Evolutionary conservation across 345 rosid genomes (phyloP).

Genomic region (Barbarea vulgaris): DNA sequence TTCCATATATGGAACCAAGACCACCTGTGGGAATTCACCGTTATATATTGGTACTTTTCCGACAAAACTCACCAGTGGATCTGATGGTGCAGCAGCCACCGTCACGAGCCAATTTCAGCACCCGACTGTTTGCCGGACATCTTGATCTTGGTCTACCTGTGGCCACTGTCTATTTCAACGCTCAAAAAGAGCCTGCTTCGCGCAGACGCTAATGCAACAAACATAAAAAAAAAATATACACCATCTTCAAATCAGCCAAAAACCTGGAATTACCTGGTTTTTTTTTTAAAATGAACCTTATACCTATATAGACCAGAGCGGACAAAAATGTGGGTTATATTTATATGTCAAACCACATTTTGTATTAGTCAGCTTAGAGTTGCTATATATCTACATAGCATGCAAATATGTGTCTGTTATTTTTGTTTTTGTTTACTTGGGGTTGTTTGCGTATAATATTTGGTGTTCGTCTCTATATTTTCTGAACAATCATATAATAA

Average conservation of each 20-base stretch:
- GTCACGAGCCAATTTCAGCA: constrained; percentile 69
- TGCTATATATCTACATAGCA: constrained; percentile 5
- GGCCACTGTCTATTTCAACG: constrained; percentile 79
- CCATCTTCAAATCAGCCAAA: constrained; percentile 5
- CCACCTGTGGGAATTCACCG: constrained; percentile 92
- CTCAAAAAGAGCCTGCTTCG: constrained; percentile 82
- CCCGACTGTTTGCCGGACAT: constrained; percentile 64
- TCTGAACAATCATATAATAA: neutral
- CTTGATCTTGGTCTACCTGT: constrained; percentile 75
- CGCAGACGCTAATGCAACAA: constrained; percentile 51
- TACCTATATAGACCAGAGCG: neutral
- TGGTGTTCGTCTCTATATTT: constrained; percentile 2
- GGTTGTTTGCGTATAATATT: constrained; percentile 17
- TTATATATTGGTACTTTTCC: constrained; percentile 70
- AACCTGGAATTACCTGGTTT: constrained; percentile 4
- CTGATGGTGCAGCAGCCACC: constrained; percentile 55
- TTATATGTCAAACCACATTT: constrained; percentile 34
- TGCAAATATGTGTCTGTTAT: constrained; percentile 10
- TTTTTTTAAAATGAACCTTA: constrained; percentile 50
- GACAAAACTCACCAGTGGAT: constrained; percentile 61
- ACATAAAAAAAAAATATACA: too few relatives aligned
- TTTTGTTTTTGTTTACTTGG: neutral
- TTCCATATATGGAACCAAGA: constrained; percentile 67
- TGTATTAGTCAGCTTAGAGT: constrained; percentile 23
- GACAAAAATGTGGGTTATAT: constrained; percentile 28